phyloP scores from a whole-genome alignment of 164 flowering plant genomes.

The Echeveria elegans region DNA sequence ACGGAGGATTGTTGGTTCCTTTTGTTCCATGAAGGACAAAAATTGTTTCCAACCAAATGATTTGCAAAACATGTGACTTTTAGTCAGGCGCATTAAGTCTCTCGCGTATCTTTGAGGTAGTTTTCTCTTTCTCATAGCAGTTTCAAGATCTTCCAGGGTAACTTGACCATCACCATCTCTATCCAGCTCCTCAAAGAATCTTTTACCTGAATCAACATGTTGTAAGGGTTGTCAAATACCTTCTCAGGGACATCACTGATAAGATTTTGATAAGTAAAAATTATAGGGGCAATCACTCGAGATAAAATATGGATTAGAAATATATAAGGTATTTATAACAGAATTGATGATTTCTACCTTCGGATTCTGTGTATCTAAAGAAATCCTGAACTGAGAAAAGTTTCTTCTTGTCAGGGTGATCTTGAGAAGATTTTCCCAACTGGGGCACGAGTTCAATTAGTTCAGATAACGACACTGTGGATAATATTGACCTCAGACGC shows the following conservation, averaged over 20 bases:
- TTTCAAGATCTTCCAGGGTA: slow-evolving; percentile 86
- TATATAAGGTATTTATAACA: not conserved
- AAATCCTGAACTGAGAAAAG: slow-evolving; percentile 93
- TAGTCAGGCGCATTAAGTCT: slow-evolving; percentile 76
- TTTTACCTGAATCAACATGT: slow-evolving; percentile 51
- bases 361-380: slow-evolving; percentile 91
- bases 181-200: slow-evolving; percentile 93
- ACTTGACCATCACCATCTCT: slow-evolving; percentile 98
- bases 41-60: slow-evolving; percentile 98
- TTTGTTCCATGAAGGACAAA: slow-evolving; percentile 89
- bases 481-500: slow-evolving; percentile 64
- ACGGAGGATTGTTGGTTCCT: slow-evolving; percentile 89
- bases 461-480: slow-evolving; percentile 77
- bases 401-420: slow-evolving; percentile 94
- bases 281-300: not conserved
- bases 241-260: not conserved
- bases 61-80: slow-evolving; percentile 78
- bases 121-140: slow-evolving; percentile 83
- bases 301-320: not conserved
- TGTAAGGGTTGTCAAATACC: not conserved
- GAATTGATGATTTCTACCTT: slow-evolving; percentile 43
- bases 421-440: slow-evolving; percentile 60
- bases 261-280: not conserved
- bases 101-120: slow-evolving; percentile 84
- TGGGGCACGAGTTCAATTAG: slow-evolving; percentile 81